phyloP scores from a whole-genome alignment of 2,329 filamentous ascomycete species.

The Mollisia scopiformis region DNA sequence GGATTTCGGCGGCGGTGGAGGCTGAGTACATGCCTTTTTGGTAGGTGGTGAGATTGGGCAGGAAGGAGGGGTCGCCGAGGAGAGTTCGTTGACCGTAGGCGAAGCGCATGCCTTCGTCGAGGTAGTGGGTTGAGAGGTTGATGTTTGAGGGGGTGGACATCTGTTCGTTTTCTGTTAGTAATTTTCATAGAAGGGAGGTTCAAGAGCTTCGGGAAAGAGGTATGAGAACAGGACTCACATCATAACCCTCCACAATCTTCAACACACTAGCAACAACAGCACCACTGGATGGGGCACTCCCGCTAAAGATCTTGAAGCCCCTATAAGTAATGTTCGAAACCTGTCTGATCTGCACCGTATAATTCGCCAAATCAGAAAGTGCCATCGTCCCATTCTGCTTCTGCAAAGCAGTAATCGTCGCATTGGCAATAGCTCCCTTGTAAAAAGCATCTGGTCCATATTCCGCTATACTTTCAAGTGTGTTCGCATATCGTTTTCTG shows the following conservation, averaged over 20 bases:
- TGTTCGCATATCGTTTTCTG: constrained; percentile 77
- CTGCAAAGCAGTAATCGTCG: constrained; percentile 71
- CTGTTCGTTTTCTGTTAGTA: background rate
- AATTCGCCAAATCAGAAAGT: constrained; percentile 74
- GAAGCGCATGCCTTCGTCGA: constrained; percentile 70
- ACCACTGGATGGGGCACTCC: constrained; percentile 78
- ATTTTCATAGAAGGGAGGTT: too few species aligned
- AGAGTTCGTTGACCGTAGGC: constrained; percentile 65
- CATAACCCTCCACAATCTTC: constrained; percentile 76
- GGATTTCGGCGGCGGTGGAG: constrained; percentile 53
- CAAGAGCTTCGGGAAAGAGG: background rate
- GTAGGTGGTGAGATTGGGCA: constrained; percentile 60
- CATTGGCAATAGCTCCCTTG: constrained; percentile 69
- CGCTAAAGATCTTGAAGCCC: constrained; percentile 69
- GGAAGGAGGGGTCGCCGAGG: constrained; percentile 65
- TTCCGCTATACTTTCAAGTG: constrained; percentile 76
- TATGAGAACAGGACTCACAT: constrained; percentile 25
- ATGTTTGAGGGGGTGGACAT: constrained; percentile 59
- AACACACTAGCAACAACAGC: constrained; percentile 74
- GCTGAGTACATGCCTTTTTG: constrained; percentile 50
- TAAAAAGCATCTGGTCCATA: constrained; percentile 78
- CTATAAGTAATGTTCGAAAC: constrained; percentile 68
- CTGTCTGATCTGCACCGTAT: constrained; percentile 67
- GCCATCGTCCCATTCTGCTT: constrained; percentile 83
- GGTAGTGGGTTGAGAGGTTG: constrained; percentile 65